Conservation (phyloP, 129 eudicot species). For the Centrapalus pauciflorus region DNA sequence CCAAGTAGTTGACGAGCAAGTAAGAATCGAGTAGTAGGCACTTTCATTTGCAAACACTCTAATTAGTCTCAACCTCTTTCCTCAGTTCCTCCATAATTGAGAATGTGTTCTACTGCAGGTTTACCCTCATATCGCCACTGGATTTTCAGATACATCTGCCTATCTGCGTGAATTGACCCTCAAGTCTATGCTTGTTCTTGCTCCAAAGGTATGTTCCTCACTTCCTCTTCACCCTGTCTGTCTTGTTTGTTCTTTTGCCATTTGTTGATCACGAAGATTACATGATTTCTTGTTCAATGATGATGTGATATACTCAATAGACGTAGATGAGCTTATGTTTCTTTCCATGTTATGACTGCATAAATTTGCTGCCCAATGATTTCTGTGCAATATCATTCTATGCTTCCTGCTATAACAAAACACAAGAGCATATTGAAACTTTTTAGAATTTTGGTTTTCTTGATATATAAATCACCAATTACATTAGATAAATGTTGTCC, state of each 20-base stretch:
- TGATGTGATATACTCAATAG: background rate
- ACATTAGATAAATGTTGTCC: background rate
- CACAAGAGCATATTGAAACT: background rate
- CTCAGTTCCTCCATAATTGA: background rate
- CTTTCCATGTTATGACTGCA: background rate
- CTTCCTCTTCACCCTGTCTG: background rate
- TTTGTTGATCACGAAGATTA: background rate
- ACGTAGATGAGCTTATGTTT: background rate
- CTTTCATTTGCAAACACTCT: background rate
- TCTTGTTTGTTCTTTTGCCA: background rate
- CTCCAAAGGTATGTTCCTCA: constrained; percentile 72
- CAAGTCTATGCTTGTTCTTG: constrained; percentile 94
- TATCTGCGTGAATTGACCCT: constrained; percentile 89
- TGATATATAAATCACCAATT: background rate
- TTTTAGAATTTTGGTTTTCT: background rate
- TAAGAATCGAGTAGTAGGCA: constrained; percentile 27
- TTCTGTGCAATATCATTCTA: background rate
- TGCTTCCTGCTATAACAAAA: background rate
- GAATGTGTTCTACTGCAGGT: constrained; percentile 45
- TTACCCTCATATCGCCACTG: constrained; percentile 89
- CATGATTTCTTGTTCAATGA: background rate
- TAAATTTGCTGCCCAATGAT: background rate
- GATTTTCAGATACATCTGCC: constrained; percentile 93
- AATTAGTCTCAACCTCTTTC: constrained; percentile 5
- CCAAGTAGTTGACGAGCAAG: constrained; percentile 93